Evolutionary conservation across 1,139 yeast genomes (phyloP), one percentile per base, ranked within the genome.

Genomic region (Candida tetrigidarum): DNA sequence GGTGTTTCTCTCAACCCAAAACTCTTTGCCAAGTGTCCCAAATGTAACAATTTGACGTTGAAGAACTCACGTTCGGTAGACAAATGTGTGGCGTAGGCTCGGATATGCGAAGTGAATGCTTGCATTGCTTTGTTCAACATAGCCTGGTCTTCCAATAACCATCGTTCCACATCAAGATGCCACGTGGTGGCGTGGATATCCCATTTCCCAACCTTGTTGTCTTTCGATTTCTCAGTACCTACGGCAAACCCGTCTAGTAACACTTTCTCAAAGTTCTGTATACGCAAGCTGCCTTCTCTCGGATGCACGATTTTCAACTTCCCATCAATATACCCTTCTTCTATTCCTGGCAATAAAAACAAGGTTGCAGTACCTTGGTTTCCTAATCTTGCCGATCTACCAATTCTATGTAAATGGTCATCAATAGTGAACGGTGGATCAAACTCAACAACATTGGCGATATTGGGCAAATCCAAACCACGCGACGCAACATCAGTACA

Each of bases 31-130:
- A 95, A 72, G 70, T 93, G 99, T 19, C 99, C 99, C 55, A 95
- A 71, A 74, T 93, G 99, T 48, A 95, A 70, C 33, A 76, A 69
- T 57, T 86, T 87, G 26, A 93, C 83, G 58, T 89, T 91, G 71
- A 93, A 93, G 50, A 78, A 82, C 37, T 74, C 78, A 58, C 93
- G 80, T 63, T 95, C 99, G 1, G 82, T 60, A 0, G 92, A 72
- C 50, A 90, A 79, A 70, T 93, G 99, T 0, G 99, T 93, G n/a
- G 99, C 90, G 61, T 93, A 93, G 0, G 99, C 99, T 59, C 98
- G 78, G 35, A 93, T 74, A 63, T 93, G 98, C 50, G 96, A 86
- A 8, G 87, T 82, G 60, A 89, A 93, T 2, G 89, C 98, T 56
- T 83, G 81, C 12, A 79, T 77, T 0, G 96, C 96, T 34, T 66